Conservation (phyloP, 225 moss, liverwort and hornwort genomes). For the Physcomitrium patens region DNA sequence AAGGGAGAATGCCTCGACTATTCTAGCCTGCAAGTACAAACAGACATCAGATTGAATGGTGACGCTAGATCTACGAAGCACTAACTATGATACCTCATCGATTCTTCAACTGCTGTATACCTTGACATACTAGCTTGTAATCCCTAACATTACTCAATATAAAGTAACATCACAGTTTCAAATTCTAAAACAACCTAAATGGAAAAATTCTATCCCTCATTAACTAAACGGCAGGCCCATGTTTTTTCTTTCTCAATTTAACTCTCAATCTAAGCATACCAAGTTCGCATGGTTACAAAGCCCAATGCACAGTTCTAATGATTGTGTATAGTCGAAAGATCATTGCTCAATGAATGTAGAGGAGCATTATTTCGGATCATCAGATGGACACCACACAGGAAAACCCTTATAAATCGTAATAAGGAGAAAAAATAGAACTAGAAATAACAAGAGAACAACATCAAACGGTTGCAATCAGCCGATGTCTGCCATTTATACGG, state of each 20-base stretch:
- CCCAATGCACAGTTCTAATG: background rate
- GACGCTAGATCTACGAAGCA: constrained; percentile 20
- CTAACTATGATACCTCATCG: constrained; percentile 17
- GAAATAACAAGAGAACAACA: background rate
- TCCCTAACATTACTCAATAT: background rate
- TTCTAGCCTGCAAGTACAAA: constrained; percentile 59
- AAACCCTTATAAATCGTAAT: background rate
- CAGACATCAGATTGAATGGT: constrained; percentile 52
- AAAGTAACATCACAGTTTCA: background rate
- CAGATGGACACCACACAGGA: background rate
- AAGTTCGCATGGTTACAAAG: background rate
- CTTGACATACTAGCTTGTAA: constrained; percentile 1
- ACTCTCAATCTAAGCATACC: background rate
- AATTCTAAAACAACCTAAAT: background rate
- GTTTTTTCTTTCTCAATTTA: background rate
- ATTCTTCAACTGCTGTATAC: constrained; percentile 6
- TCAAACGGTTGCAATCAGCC: background rate
- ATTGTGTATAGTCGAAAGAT: constrained; percentile 6
- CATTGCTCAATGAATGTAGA: background rate
- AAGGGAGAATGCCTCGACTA: constrained; percentile 41
- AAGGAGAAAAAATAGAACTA: too few relatives aligned
- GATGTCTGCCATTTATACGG: background rate
- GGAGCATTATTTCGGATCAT: background rate
- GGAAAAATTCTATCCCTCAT: background rate
- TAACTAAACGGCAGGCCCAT: background rate